These are phyloP conservation scores for Hemileccinum rubropunctum DNA, from an alignment of 768 basidiomycete genomes.

Conservation along the genomic window DNA sequence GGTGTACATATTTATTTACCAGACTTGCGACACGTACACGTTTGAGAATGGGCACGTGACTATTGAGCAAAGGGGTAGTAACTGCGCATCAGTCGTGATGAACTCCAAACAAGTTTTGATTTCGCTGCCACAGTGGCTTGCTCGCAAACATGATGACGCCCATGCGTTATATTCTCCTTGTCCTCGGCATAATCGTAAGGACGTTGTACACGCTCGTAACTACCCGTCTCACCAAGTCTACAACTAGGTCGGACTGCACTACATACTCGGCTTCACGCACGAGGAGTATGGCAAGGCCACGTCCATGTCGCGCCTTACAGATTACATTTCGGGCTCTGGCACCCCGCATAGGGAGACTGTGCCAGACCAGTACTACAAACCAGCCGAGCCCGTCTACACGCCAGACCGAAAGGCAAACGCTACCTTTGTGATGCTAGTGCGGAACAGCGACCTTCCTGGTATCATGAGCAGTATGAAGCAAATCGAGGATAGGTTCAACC, in stretches of 20 bases:
- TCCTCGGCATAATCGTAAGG: constrained; percentile 46
- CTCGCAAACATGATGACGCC: constrained; percentile 52
- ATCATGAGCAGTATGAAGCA: constrained; percentile 65
- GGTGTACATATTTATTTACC: not conserved
- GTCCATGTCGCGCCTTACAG: constrained; percentile 33
- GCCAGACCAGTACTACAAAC: constrained; percentile 55
- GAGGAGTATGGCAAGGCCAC: constrained; percentile 43
- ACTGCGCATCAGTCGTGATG: not conserved
- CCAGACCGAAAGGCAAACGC: constrained; percentile 74
- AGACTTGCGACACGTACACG: not conserved
- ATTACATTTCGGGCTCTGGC: constrained; percentile 18
- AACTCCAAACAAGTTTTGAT: not conserved
- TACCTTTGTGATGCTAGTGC: constrained; percentile 75
- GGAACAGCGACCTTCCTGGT: constrained; percentile 61
- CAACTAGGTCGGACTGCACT: constrained; percentile 38
- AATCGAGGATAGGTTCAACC: constrained; percentile 88
- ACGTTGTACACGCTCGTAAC: constrained; percentile 1
- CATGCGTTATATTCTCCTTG: constrained; percentile 53
- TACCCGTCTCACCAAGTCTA: constrained; percentile 7
- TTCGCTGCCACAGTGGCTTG: not conserved
- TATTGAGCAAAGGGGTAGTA: not conserved
- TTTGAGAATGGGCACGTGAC: constrained; percentile 1
- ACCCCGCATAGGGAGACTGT: constrained; percentile 60
- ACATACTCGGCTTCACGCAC: constrained; percentile 41
- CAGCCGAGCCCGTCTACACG: constrained; percentile 32